Evolutionary conservation across 2,329 filamentous ascomycete species (phyloP), one percentile per base, ranked within the genome.

Genomic region (Stachybotrys chartarum): DNA sequence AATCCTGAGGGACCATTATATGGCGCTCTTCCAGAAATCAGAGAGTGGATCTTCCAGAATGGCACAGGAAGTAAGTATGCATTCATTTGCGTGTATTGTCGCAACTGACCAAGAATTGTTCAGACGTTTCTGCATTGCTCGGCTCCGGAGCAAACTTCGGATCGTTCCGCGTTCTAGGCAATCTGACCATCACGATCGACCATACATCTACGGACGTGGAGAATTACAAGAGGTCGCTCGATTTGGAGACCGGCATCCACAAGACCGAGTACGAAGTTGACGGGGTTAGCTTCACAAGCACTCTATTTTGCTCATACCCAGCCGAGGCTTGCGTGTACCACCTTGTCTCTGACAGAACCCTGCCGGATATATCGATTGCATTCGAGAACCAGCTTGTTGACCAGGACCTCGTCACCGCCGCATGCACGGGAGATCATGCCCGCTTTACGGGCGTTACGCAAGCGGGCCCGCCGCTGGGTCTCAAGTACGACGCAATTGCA

Each of bases 271-370:
- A 56, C 31, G 31, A 35, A 11, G 51, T 55, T 6, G 52, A 55
- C 24, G 58, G 54, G 7, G 53, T 52, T 8, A 53, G 50, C 6
- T 59, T 53, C 45, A 70, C 63, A 5, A 64, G 62, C 0, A 64
- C 60, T 6, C 55, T 57, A 0, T 79, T 76, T 55, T 81, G 78
- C 62, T 75, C 74, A 3, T 75, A 68, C 51, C 72, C 72, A 1
- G 70, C 69, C 30, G 65, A 75, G 54, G 69, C 70, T 5, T 69
- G 64, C 46, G 55, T 60, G 8, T 64, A 65, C 48, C 51, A 56
- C 55, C 2, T 57, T 42, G 16, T 49, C 11, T 57, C 56, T 12
- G 56, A 57, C 50, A 46, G 45, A 16, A 4, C 58, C 0, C 63
- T 82, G 2, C 78, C 79, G 2, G 56, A 52, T 0, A 58, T 82